These are phyloP conservation scores for Triticum urartu DNA, from an alignment of 176 grass and related monocot genomes.

Conservation along the genomic window DNA sequence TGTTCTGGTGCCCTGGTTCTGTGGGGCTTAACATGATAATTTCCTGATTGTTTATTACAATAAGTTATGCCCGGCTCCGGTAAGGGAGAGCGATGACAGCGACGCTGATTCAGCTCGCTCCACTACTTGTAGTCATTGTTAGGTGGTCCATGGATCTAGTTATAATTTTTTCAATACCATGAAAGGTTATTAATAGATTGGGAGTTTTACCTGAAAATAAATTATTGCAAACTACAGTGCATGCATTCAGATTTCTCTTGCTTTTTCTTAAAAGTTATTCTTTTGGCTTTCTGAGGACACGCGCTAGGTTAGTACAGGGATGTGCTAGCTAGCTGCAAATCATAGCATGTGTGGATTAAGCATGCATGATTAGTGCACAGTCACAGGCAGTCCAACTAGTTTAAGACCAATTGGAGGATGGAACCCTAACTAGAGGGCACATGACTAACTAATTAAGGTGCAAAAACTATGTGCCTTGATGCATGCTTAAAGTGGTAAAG, in stretches of 20 bases:
- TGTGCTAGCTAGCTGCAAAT: neutral
- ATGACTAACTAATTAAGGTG: neutral
- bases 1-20: no score
- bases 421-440: neutral
- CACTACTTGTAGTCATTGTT: no score
- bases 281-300: neutral
- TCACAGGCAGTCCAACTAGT: constrained; percentile 1
- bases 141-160: no score
- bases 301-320: neutral
- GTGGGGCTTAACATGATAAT: no score
- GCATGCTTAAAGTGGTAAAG: neutral
- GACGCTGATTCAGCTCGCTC: no score
- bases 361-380: neutral
- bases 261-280: neutral
- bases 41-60: no score
- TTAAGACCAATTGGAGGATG: constrained; percentile 29
- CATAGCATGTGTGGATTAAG: neutral
- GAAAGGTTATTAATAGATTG: no score
- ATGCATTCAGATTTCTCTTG: neutral
- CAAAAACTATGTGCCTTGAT: neutral
- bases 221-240: neutral
- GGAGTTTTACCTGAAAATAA: no score
- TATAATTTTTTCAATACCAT: no score
- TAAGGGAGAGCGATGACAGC: no score
- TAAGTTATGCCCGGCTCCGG: no score